Base-by-base conservation (phyloP, 192 early-diverging fungal genomes). In the Jimgerdemannia lactiflua region DNA sequence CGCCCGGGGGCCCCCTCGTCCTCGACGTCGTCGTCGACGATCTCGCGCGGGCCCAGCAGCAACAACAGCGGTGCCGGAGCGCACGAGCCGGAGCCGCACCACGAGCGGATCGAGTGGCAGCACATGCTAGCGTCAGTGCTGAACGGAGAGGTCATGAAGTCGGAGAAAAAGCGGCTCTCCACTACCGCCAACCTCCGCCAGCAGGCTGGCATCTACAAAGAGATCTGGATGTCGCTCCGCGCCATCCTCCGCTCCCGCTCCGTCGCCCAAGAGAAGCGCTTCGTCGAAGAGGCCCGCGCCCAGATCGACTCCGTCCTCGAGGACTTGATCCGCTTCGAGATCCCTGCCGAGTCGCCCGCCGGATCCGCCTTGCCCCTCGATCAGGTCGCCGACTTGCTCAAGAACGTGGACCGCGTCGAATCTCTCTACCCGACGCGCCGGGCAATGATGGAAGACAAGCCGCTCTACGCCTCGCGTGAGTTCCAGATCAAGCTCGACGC, bases 71-170 rank as follows among this genome's bases (percentile, higher is more conserved):
- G 14, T 14, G 49, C 64, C 42, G 8, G 49, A 10, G 49, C 14
- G 49, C 49, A 59, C 49, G 49, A 59, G 49, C 75, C 75, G 43
- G 85, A 88, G 70, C 86, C 85, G 65, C 75, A 79, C 63, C 84
- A 84, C 39, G 95, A 96, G 76, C 89, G 95, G 63, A 78, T 87
- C 11, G 93, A 95, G 75, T 96, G 95, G 95, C 95, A 94, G 64
- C 88, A 90, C 64, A 94, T 96, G 93, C 83, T 96, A 3, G 85
- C 91, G 41, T 92, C 92, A 14, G 95, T 94, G 11, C 78, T 96
- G 39, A 89, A 84, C 8, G 94, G 95, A 41, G 93, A 96, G 65
- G 92, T 95, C 19, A 93, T 96, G 9, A 92, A 91, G 67, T 91
- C 90, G 40, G 95, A 96, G 79, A 93, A 94, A 73, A 88, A 89